phyloP scores from a whole-genome alignment of 2,329 filamentous ascomycete species.

The Nectriaceae sp. region DNA sequence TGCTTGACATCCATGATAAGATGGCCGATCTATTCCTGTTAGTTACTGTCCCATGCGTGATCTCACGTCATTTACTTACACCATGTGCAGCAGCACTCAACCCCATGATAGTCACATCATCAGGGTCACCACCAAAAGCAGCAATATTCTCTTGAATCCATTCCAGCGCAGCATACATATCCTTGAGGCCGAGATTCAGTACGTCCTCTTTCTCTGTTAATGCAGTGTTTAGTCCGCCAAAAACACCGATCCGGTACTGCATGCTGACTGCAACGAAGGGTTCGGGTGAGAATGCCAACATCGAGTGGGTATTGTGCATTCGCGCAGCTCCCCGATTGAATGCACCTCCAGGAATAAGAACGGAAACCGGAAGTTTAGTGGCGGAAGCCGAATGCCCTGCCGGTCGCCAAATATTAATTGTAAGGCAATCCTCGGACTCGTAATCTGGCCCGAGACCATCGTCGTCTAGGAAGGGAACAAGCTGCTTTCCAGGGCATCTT shows the following conservation, averaged over 20 bases:
- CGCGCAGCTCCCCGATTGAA: conserved; percentile 34
- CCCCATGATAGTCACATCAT: conserved; percentile 51
- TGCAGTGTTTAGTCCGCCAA: conserved; percentile 59
- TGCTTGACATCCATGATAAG: conserved; percentile 36
- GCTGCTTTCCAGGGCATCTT: conserved; percentile 34
- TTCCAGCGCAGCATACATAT: conserved; percentile 48
- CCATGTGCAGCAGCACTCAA: conserved; percentile 37
- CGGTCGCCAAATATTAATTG: conserved; percentile 27
- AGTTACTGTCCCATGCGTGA: conserved; percentile 1
- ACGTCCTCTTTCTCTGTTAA: conserved; percentile 52
- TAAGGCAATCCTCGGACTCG: conserved; percentile 32
- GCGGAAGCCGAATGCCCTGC: conserved; percentile 13
- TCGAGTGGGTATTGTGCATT: conserved; percentile 44
- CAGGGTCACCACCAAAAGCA: conserved; percentile 50
- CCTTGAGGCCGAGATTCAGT: conserved; percentile 55
- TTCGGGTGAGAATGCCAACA: conserved; percentile 49
- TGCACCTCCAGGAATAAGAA: conserved; percentile 32
- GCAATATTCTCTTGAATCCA: conserved; percentile 56
- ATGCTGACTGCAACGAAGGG: conserved; percentile 52
- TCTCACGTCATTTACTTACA: conserved; percentile 11
- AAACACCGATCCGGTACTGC: conserved; percentile 51
- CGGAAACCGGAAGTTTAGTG: conserved; percentile 27
- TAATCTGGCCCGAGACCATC: conserved; percentile 31
- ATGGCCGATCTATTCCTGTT: conserved; percentile 27
- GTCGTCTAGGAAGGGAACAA: conserved; percentile 33